Base-by-base conservation (phyloP, 371 early-diverging fungal genomes). In the Mortierella sp. region DNA sequence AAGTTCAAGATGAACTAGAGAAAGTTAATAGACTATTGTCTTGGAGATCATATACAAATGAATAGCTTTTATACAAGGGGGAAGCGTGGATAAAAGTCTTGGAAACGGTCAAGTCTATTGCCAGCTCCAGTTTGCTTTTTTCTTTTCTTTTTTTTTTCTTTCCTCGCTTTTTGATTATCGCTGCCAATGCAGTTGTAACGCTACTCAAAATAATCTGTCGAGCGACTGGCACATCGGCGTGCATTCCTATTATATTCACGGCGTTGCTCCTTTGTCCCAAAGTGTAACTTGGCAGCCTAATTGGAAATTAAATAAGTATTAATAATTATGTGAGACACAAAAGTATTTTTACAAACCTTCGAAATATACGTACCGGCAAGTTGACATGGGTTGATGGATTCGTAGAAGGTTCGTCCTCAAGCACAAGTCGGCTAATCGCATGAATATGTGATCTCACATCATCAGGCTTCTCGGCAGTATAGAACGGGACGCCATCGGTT, bases 311-410 rank as follows among this genome's bases (percentile, higher is more conserved):
- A 29, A 22, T 37, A 54, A 17, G 26, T 3, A 28, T 45, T 26
- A 60, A 23, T 23, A 5, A 31, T 47, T 26, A 26, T 6, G 15
- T 1, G 45, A 45, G n/a, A 45, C 6, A 10, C 2, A 15, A 45
- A 19, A 15, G 19, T 3, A 15, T 19, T 15, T 15, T 3, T 45
- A 2, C 19, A 2, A 45, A 1, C 6, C 54, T 13, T 28, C 19
- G 54, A 26, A 54, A 29, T 6, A 9, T 15, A 28, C 32, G 6
- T 66, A 82, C 82, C 68, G 81, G 67, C 0, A 71, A 26, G 68
- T 89, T 88, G 32, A 88, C 78, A 70, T 88, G 89, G 17, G 88
- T 86, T 13, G 86, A 84, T 8, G 89, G 89, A 63, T 83, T 76
- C 43, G 76, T 64, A 26, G 65, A 65, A 15, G 89, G 88, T 34